Base-by-base conservation (phyloP, 129 eudicot species). In the Rutidosis leptorrhynchoides region DNA sequence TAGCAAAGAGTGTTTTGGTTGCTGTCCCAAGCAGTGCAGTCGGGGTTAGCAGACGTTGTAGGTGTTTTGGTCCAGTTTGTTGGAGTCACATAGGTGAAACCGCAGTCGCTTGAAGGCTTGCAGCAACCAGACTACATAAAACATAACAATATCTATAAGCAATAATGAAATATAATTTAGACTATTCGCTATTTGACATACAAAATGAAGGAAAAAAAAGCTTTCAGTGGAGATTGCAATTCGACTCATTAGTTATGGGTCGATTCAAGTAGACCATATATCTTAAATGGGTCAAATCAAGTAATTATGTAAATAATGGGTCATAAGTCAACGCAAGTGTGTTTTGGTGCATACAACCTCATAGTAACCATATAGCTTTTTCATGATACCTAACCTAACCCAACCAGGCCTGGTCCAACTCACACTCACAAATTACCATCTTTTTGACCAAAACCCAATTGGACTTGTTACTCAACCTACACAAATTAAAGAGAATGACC, bases 61-160 rank as follows among this genome's bases (percentile, higher is more conserved):
- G 20, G 6, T 0, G 75, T 67, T 35, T 58, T 77, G 32, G 85
- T 84, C 99, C 99, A 93, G 79, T 57, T 81, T 0, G 96, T 86
- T 3, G 95, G 87, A 71, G 75, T 70, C 17, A 82, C 82, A 19
- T 85, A 88, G 30, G 63, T 55, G 81, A 82, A 93, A 20, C 51
- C 49, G 68, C 92, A 93, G 26, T 64, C 83, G 51, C 72, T 43
- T 45, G 90, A 53, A 16, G 99, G 99, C 82, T 93, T 93, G 62
- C 96, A 92, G 87, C 98, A 92, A 20, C 98, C 96, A 22, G 98
- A 92, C 98, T 92, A 78, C 53, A 70, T 33, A 43, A 63, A 55
- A 16, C 29, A 28, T 23, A 67, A 51, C 45, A 64, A 62, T 22
- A 71, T n/a, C n/a, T n/a, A 58, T 12, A 21, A 69, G 11, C 58